Evolutionary conservation across 2,329 filamentous ascomycete species (phyloP), one percentile per base, ranked within the genome.

Genomic region (Penicillium sclerotigenum): DNA sequence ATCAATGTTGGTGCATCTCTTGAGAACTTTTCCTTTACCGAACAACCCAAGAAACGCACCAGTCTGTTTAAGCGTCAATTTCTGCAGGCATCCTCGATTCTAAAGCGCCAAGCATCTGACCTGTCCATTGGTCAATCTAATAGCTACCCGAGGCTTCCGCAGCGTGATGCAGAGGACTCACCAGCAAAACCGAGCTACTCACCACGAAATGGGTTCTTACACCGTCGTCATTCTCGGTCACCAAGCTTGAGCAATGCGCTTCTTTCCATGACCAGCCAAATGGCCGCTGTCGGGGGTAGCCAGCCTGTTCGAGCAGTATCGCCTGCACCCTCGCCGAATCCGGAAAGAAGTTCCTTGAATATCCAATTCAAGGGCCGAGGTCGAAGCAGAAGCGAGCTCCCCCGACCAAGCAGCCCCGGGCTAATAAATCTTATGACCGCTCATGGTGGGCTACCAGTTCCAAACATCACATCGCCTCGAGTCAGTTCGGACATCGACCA

Each of bases 371-470:
- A 75, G 56, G 63, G 56, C 40, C 79, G 83, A 28, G 77, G 70
- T 38, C 75, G 84, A 62, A 86, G 83, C 67, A 79, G 78, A 64
- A 86, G 83, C 65, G 84, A 87, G 56, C 70, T 85, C 7, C 67
- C 78, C 18, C 76, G 74, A 61, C 74, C 65, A 50, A 66, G 67
- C 52, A 68, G 68, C 31, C 71, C 74, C 28, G 79, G 79, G 10
- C 68, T 87, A 55, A 73, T 75, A 11, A 79, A 81, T 49, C 73
- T 86, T 34, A 83, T 83, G 77, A 81, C 78, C 36, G 78, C 74
- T 46, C 77, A 82, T 60, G 83, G 83, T 48, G 84, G 83, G 4
- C 82, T 83, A 1, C 84, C 83, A 10, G 80, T 85, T 64, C 77
- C 80, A 18, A 81, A 77, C 54, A 74, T 85, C 38, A 77, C 79